Conservation (phyloP, 164 flowering plant genomes). For the Piper betle region DNA sequence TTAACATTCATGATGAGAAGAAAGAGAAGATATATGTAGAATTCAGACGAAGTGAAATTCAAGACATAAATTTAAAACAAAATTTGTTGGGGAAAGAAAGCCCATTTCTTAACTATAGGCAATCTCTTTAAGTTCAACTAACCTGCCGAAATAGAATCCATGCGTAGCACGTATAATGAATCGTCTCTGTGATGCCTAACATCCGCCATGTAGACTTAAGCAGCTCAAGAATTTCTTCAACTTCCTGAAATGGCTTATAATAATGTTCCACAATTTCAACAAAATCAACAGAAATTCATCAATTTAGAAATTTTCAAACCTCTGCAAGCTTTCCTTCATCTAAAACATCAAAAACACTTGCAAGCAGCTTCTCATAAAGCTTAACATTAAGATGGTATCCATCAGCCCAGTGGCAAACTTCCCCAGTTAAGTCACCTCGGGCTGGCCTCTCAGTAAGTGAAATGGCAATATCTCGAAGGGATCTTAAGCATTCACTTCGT, state of each 20-base stretch:
- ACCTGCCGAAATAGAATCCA: slow-evolving; percentile 99
- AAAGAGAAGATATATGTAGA: background rate
- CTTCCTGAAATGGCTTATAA: slow-evolving; percentile 40
- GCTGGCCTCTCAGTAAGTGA: slow-evolving; percentile 97
- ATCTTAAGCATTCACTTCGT: slow-evolving; percentile 80
- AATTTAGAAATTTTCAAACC: slow-evolving; percentile 27
- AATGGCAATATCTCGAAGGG: slow-evolving; percentile 68
- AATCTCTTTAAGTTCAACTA: slow-evolving; percentile 3
- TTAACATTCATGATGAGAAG: background rate
- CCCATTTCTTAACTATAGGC: too few relatives aligned
- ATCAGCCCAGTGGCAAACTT: slow-evolving; percentile 99
- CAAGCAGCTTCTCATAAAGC: slow-evolving; percentile 84
- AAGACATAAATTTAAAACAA: background rate
- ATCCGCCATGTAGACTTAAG: slow-evolving; percentile 94
- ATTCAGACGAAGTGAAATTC: background rate
- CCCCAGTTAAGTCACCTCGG: slow-evolving; percentile 98
- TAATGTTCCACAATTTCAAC: background rate
- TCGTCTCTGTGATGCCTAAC: slow-evolving; percentile 90
- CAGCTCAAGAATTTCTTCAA: slow-evolving; percentile 93
- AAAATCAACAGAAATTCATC: background rate
- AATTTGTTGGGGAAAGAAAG: too few relatives aligned
- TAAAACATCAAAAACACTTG: slow-evolving; percentile 83
- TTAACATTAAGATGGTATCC: slow-evolving; percentile 90
- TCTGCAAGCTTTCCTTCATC: slow-evolving; percentile 96
- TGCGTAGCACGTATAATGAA: slow-evolving; percentile 87